phyloP scores from a whole-genome alignment of 257 asterid genomes.

The Capsicum rhomboideum region DNA sequence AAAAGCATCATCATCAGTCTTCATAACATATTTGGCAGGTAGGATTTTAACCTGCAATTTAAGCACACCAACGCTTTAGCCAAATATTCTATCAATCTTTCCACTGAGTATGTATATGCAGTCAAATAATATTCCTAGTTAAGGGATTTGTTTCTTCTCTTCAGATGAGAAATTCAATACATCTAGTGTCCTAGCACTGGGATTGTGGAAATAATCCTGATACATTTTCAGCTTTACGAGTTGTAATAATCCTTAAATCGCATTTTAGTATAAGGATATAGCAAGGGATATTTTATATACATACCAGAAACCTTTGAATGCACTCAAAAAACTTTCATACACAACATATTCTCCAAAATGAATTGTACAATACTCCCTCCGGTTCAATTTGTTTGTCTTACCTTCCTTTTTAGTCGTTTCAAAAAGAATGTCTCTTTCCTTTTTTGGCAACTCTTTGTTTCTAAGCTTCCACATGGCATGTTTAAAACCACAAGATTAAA shows the following conservation, averaged over 20 bases:
- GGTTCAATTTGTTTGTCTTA: no score
- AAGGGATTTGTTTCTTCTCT: neutral
- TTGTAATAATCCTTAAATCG: neutral
- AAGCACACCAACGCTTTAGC: neutral
- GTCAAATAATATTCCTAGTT: neutral
- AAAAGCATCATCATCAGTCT: conserved; percentile 95
- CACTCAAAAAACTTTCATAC: neutral
- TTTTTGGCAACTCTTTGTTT: no score
- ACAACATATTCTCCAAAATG: neutral
- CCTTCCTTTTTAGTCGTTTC: no score
- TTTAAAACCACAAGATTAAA: no score
- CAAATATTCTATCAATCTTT: neutral
- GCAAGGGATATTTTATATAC: neutral
- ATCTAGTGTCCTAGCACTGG: neutral
- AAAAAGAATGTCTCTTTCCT: no score
- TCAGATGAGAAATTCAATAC: neutral
- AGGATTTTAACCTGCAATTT: conserved; percentile 53
- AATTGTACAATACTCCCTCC: no score
- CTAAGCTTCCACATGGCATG: no score
- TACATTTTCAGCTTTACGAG: neutral
- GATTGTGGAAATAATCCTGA: neutral
- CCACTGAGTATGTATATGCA: neutral
- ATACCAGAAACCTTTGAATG: neutral
- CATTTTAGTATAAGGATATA: neutral
- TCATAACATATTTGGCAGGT: conserved; percentile 79